Conservation (phyloP, 371 early-diverging fungal genomes). For the Choanephora cucurbitarum region DNA sequence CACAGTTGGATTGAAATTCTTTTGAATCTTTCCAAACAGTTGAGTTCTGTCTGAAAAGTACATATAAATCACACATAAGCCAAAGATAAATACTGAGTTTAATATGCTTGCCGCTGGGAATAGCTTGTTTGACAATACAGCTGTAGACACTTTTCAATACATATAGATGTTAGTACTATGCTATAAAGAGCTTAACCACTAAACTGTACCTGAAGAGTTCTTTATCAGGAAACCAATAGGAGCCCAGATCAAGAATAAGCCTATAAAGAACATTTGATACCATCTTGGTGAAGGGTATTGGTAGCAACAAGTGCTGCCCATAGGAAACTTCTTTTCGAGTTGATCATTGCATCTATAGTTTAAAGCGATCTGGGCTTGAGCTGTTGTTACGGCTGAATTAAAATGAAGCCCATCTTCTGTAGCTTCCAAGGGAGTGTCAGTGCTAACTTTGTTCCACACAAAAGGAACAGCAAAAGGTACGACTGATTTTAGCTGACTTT, state of each 20-base stretch:
- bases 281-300: conserved; percentile 56
- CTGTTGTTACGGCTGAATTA: conserved; percentile 39
- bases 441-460: conserved; percentile 56
- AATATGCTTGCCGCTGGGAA: conserved; percentile 27
- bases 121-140: neutral
- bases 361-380: conserved; percentile 58
- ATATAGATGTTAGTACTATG: neutral
- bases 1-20: conserved; percentile 45
- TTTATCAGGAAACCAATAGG: conserved; percentile 43
- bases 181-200: neutral
- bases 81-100: conserved; percentile 45
- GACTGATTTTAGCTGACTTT: neutral
- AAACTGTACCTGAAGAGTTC: conserved; percentile 30
- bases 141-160: too few relatives aligned
- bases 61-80: conserved; percentile 55
- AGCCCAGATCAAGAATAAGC: conserved; percentile 49
- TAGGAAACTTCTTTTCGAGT: conserved; percentile 44
- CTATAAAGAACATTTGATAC: conserved; percentile 49
- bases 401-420: conserved; percentile 72
- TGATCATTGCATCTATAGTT: conserved; percentile 66
- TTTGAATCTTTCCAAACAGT: conserved; percentile 68
- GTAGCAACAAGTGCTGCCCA: conserved; percentile 66
- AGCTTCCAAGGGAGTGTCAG: conserved; percentile 22
- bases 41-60: conserved; percentile 69
- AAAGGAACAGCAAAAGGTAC: conserved; percentile 49